Percentiles rank a stretch among this genome's conserved stretches.
Evolutionary conservation across 306 rosid genomes (phyloP).

Genomic region (Biancaea sappan): DNA sequence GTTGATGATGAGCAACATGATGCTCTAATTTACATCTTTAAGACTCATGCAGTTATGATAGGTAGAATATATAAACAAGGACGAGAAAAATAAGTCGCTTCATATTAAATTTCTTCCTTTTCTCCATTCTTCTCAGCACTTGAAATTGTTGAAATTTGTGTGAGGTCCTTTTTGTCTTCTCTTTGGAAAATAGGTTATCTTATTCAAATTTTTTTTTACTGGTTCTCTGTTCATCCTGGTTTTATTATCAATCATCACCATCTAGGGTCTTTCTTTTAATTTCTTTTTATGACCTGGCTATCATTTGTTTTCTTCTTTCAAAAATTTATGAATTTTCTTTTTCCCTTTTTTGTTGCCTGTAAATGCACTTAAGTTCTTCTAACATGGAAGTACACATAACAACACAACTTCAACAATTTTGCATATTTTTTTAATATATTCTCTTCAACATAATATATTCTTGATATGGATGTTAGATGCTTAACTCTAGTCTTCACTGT

Average conservation of each 20-base stretch:
- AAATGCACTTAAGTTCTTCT: background rate
- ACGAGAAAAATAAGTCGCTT: background rate
- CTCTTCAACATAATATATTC: background rate
- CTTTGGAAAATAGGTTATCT: background rate
- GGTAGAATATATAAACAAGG: background rate
- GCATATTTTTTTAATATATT: background rate
- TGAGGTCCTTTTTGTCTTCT: too few species aligned
- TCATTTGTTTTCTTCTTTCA: background rate
- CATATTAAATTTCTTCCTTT: too few species aligned
- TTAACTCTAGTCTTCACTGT: background rate
- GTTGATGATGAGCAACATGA: background rate
- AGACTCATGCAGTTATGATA: constrained; percentile 15
- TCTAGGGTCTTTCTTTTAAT: background rate
- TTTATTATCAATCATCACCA: background rate
- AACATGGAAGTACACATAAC: background rate
- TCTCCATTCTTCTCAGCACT: too few species aligned
- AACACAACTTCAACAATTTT: background rate
- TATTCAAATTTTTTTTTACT: background rate
- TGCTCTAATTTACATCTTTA: background rate
- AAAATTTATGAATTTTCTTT: background rate
- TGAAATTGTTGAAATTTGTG: too few species aligned
- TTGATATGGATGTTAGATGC: background rate
- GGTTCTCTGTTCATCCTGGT: background rate
- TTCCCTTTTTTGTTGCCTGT: background rate
- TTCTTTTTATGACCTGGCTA: background rate